Conservation (phyloP, 768 basidiomycete genomes). For the Hysterangium stoloniferum region DNA sequence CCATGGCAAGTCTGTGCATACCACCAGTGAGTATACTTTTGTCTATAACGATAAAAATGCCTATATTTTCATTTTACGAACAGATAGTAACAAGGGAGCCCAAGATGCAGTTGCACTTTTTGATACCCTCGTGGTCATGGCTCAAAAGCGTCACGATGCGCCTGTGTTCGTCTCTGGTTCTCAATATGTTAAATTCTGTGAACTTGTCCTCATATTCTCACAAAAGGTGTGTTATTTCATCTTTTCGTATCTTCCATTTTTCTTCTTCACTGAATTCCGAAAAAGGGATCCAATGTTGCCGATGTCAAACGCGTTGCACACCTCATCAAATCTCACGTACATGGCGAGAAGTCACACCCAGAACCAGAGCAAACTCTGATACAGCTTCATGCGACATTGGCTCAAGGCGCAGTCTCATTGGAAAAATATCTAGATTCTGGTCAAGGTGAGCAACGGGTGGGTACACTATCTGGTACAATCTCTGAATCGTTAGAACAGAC, state of each 20-base stretch:
- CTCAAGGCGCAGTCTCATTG: slow-evolving; percentile 13
- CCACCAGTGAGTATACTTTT: neutral
- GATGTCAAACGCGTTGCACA: neutral
- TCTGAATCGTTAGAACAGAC: neutral
- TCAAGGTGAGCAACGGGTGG: neutral
- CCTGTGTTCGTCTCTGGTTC: slow-evolving; percentile 37
- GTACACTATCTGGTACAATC: neutral
- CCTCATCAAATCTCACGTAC: neutral
- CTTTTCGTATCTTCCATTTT: neutral
- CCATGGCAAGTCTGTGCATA: slow-evolving; percentile 3
- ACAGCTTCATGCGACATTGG: slow-evolving; percentile 14
- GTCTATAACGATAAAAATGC: neutral
- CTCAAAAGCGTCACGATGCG: neutral
- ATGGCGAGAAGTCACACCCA: neutral
- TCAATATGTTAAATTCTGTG: slow-evolving; percentile 40
- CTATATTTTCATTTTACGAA: neutral
- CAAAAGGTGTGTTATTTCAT: slow-evolving; percentile 30
- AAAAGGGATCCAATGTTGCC: neutral
- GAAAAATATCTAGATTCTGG: neutral
- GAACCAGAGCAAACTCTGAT: neutral
- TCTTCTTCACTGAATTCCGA: slow-evolving; percentile 1
- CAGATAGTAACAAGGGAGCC: neutral
- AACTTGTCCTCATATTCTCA: slow-evolving; percentile 34
- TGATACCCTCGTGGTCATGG: neutral
- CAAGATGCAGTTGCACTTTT: neutral